These are phyloP conservation scores for Hordeum pubiflorum DNA, from an alignment of 202 grass and related monocot genomes.

Conservation along the genomic window DNA sequence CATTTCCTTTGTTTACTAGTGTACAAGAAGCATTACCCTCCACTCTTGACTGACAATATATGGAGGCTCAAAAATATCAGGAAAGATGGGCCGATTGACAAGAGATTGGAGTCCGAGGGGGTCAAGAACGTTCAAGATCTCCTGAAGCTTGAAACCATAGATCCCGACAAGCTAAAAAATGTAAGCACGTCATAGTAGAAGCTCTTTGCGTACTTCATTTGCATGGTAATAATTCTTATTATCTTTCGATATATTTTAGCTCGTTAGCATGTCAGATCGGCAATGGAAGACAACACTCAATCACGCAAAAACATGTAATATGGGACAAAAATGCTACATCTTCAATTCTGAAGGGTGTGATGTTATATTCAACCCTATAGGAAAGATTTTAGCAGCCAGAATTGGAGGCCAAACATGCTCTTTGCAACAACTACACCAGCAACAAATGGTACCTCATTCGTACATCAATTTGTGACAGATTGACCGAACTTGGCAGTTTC, in stretches of 20 bases:
- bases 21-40: conserved; percentile 54
- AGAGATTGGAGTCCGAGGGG: conserved; percentile 20
- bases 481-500: background rate
- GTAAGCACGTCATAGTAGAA: conserved; percentile 21
- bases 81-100: conserved; percentile 45
- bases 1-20: conserved; percentile 3
- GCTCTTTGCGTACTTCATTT: background rate
- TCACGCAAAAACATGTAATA: conserved; percentile 44
- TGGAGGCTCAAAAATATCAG: conserved; percentile 63
- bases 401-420: background rate
- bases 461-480: background rate
- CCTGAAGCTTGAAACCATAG: conserved; percentile 41
- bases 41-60: conserved; percentile 37
- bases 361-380: conserved; percentile 30
- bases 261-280: conserved; percentile 38
- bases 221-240: background rate
- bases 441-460: conserved; percentile 25
- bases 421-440: conserved; percentile 22
- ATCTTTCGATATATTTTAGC: conserved; percentile 23
- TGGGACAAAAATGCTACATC: conserved; percentile 21
- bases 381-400: conserved; percentile 25
- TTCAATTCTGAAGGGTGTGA: conserved; percentile 28
- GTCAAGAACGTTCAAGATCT: conserved; percentile 57
- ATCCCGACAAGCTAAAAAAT: conserved; percentile 34
- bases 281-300: conserved; percentile 36